Base-by-base conservation (phyloP, 2,329 filamentous ascomycete species). In the Fusarium mangiferae region DNA sequence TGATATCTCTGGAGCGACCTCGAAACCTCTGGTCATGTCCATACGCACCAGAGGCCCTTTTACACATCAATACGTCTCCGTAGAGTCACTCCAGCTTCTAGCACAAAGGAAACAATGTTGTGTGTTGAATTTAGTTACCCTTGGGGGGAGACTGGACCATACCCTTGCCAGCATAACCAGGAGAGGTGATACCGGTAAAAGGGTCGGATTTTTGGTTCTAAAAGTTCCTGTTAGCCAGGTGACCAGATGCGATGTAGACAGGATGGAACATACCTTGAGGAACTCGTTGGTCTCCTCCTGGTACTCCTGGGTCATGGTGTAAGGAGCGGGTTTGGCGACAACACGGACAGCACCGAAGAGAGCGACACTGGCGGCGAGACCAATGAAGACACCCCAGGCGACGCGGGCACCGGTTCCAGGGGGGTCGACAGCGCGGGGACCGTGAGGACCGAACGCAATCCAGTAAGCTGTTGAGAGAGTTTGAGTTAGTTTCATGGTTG, bases 381-480 rank as follows among this genome's bases (percentile, higher is more conserved):
- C 93, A 79, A 92, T 83, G 70, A 87, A 81, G 66, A 94, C 92
- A 85, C 95, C 93, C 82, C 91, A 86, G 81, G 93, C 88, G 78
- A 98, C 88, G 83, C 92, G 95, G 85, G 90, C 89, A 84, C 88
- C 89, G 89, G 98, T 96, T 80, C 94, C 96, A 76, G 96, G 93
- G 73, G 96, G 94, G 77, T 93, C 84, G 73, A 89, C 87, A 78
- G 96, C 92, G 80, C 96, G 96, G 79, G 96, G 96, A 67, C 96
- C 96, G 85, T 99, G 96, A 81, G 95, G 92, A 77, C 96, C 96
- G 83, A 99, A 99, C 77, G 96, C 95, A 82, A 99, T 98, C 92
- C 94, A 99, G 91, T 98, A 99, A 76, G 96, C 96, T 99, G 83
- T 84, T 81, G 77, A 82, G 79, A 80, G 77, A 79, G 72, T 78